These are phyloP conservation scores for Trametes maxima DNA, from an alignment of 768 basidiomycete genomes.

Conservation along the genomic window DNA sequence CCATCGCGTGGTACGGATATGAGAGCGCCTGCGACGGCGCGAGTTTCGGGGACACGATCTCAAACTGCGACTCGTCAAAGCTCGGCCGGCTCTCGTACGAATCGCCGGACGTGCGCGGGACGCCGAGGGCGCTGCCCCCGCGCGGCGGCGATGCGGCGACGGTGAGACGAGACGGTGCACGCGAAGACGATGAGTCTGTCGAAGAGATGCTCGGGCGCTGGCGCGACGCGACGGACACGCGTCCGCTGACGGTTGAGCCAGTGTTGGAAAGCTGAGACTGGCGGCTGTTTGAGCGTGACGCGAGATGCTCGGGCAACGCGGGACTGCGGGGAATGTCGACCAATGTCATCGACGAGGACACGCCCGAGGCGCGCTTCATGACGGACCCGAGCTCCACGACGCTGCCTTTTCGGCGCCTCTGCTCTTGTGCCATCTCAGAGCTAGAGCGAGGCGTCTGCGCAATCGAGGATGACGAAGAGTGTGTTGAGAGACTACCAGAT, in stretches of 20 bases:
- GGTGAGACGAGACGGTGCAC: constrained; percentile 17
- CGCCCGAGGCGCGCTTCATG: constrained; percentile 31
- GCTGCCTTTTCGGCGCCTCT: constrained; percentile 44
- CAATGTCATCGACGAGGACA: constrained; percentile 35
- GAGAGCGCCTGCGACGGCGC: constrained; percentile 40
- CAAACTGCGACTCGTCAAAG: constrained; percentile 68
- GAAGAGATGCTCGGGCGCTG: constrained; percentile 30
- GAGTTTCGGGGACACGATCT: constrained; percentile 55
- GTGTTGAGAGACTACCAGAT: constrained; percentile 32
- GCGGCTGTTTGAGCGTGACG: constrained; percentile 28
- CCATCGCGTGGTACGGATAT: constrained; percentile 60
- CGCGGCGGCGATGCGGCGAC: constrained; percentile 26
- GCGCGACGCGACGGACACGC: constrained; percentile 16
- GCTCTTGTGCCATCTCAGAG: constrained; percentile 43
- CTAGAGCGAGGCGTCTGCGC: constrained; percentile 35
- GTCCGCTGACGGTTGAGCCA: constrained; percentile 4
- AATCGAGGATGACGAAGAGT: constrained; percentile 29
- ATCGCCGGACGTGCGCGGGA: constrained; percentile 41
- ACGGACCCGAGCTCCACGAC: constrained; percentile 44
- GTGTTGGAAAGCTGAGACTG: constrained; percentile 24
- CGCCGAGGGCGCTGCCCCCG: constrained; percentile 36
- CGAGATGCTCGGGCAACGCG: constrained; percentile 48
- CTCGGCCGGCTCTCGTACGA: constrained; percentile 51
- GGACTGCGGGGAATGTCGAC: constrained; percentile 64
- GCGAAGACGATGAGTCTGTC: constrained; percentile 24